Conservation (phyloP, 345 rosid species). For the Eucalyptus cloeziana region DNA sequence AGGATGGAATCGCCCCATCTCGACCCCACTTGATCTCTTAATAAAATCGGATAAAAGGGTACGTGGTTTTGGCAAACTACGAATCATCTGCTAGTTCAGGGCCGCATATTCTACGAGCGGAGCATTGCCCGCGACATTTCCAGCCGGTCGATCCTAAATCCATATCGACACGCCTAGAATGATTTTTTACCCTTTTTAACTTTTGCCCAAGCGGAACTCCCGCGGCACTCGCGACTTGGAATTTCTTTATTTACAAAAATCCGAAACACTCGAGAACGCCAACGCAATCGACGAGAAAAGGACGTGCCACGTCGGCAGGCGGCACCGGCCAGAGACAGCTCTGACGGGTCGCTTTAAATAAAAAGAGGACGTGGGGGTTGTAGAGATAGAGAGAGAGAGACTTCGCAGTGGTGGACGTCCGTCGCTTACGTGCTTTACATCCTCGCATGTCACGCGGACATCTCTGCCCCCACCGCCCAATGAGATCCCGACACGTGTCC, state of each 20-base stretch:
- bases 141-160: not conserved
- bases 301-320: not conserved
- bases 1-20: accelerated
- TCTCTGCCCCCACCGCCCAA: not conserved
- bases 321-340: not conserved
- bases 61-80: accelerated
- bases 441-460: not conserved
- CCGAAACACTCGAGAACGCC: not conserved
- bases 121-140: not conserved
- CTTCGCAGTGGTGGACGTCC: not conserved
- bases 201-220: not conserved
- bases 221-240: not conserved
- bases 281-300: not conserved
- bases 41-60: not conserved
- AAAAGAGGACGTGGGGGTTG: not conserved
- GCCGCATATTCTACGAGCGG: not conserved
- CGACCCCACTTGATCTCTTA: not conserved
- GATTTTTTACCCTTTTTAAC: not conserved
- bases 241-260: not conserved
- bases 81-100: accelerated
- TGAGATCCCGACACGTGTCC: not conserved
- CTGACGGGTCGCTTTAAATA: not conserved
- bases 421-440: not conserved
- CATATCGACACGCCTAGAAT: not conserved
- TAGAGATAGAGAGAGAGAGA: not conserved